Base-by-base conservation (phyloP, 2,329 filamentous ascomycete species). In the Zasmidium citrigriseum region DNA sequence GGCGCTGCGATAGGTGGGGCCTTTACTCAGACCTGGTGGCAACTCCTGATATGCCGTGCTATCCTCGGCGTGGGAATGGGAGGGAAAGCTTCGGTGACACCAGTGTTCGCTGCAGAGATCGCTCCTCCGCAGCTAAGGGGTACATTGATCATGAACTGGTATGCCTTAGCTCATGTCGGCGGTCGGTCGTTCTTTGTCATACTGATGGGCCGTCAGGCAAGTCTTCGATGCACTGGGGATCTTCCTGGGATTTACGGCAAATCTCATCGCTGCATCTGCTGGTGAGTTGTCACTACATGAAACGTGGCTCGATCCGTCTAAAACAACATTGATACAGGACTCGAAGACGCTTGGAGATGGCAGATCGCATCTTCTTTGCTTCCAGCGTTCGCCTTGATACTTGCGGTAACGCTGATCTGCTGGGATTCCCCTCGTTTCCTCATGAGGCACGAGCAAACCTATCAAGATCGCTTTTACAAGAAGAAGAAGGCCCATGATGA, bases 1-100 rank as follows among this genome's bases (percentile, higher is more conserved):
- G 69, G 65, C 4, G 61, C 70, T 2, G 60, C 66, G 41, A 68
- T 74, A 50, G 72, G 68, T 0, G 63, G 67, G 22, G 71, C 68
- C 3, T 67, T 64, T 38, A 63, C 65, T 1, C 20, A 59, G n/a
- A 70, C 60, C 44, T 71, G 68, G 67, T 57, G 63, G 34, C 51
- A 67, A 38, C 59, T 75, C 3, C 60, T 75, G 3, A 65, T 53
- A 22, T 72, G 67, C 59, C 68, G 72, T 4, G 59, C 71, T 27
- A 54, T 73, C 7, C 64, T 73, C 18, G 71, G 71, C 3, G 65
- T 73, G 18, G 72, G 72, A 23, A 73, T 73, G 68, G 72, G 72
- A 1, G 64, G 64, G 20, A 73, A 73, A 51, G 72, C 69, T 9
- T 68, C 66, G 2, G 63, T 72, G 24, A 65, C 69, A 0, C 70